Base-by-base conservation (phyloP, 164 flowering plant species). In the Warburgia ugandensis region DNA sequence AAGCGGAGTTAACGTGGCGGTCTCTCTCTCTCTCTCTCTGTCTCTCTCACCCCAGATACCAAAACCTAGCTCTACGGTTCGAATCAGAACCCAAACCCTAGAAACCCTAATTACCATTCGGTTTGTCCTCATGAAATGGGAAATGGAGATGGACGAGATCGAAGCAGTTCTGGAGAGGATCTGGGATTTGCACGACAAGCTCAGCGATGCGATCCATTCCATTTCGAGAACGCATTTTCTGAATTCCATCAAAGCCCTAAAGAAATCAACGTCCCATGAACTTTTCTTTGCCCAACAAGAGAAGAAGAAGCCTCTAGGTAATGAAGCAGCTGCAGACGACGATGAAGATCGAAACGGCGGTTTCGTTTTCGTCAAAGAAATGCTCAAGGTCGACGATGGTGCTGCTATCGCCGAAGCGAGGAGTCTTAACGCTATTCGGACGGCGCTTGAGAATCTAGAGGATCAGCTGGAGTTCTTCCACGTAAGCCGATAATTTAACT, bases 141-240 rank as follows among this genome's bases (percentile, higher is more conserved):
- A 72, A 2, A 84, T 83, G 96, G 89, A 91, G 68, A 57, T 79
- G 28, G 84, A 80, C 21, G 96, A 91, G 52, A 75, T 84, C 38
- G 94, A 90, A 56, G 83, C 84, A n/a, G 73, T 81, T 19, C 72
- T 91, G 19, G 94, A 85, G 76, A 83, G 75, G 61, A 81, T 85
- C 29, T 87, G 96, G 98, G 96, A 87, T 66, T 48, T 91, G 4
- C 98, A 85, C 72, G 95, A 91, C 71, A 91, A 91, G 75, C 80
- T 87, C 44, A 87, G 98, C 76, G 95, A 91, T 52, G 88, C 87
- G 41, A 87, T 91, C 42, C 96, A 81, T 73, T 55, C 83, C 1
- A 71, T 84, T 47, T 79, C 96, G 3, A 66, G 91, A 36, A 32
- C 87, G 29, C 92, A 91, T 61, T 87, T 87, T 68, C 82, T 79